phyloP scores from a whole-genome alignment of 805 yeast species.

The Yarrowia phangngaensis region DNA sequence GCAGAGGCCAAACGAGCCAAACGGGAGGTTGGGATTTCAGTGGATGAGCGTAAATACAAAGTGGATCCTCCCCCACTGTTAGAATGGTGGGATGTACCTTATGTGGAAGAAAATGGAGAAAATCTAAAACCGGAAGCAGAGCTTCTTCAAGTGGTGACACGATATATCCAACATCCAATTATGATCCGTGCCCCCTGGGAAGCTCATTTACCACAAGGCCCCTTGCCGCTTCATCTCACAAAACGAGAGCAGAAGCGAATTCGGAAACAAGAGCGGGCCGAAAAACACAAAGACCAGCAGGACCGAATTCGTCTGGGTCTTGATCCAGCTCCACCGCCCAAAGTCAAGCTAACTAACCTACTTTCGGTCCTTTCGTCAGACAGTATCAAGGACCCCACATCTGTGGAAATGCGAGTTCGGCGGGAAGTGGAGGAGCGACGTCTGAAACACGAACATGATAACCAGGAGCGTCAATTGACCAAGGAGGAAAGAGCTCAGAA shows the following conservation, averaged over 20 bases:
- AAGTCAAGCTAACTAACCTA: conserved; percentile 76
- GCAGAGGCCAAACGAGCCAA: conserved; percentile 41
- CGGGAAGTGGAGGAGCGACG: conserved; percentile 63
- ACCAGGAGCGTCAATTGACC: conserved; percentile 58
- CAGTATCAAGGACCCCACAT: conserved; percentile 84
- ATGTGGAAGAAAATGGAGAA: conserved; percentile 44
- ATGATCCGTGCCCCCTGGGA: conserved; percentile 61
- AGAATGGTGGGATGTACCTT: conserved; percentile 89
- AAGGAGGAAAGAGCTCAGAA: conserved; percentile 57
- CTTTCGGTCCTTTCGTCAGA: conserved; percentile 84
- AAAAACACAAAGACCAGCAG: conserved; percentile 62
- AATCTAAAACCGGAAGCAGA: conserved; percentile 21
- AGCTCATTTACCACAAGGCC: conserved; percentile 40
- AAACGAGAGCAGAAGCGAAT: conserved; percentile 71
- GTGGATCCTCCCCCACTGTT: conserved; percentile 53
- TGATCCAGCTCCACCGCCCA: conserved; percentile 85
- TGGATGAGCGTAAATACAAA: conserved; percentile 56
- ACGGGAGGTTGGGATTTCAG: conserved; percentile 48
- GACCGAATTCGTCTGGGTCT: conserved; percentile 76
- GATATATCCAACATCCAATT: conserved; percentile 80
- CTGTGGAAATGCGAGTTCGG: conserved; percentile 68
- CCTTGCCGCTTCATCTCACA: conserved; percentile 58
- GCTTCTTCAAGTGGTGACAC: conserved; percentile 50
- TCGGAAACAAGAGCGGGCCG: conserved; percentile 64
- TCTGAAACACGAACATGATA: conserved; percentile 54